Percentiles rank a stretch among this genome's conserved stretches.
phyloP scores from a whole-genome alignment of 495 filamentous ascomycete species.

The Daldinia concentrica region DNA sequence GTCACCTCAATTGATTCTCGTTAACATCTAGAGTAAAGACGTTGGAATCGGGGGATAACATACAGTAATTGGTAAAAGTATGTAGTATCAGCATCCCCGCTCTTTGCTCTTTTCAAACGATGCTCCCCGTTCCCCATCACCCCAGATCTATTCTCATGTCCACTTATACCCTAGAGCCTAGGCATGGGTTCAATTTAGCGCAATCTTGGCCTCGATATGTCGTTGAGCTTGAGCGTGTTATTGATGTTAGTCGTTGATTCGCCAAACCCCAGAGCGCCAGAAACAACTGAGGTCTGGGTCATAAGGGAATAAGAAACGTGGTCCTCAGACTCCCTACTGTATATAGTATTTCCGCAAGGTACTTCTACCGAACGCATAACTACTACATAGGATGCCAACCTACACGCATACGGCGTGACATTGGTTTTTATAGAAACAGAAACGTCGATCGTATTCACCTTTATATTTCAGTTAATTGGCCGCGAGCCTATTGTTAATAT shows the following conservation, averaged over 20 bases:
- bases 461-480: slow-evolving; percentile 9
- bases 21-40: background rate
- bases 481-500: background rate
- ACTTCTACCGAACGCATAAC: background rate
- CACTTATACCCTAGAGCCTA: background rate
- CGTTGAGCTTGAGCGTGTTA: background rate
- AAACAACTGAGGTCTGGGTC: slow-evolving; percentile 3
- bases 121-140: slow-evolving; percentile 24
- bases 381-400: background rate
- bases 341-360: slow-evolving; percentile 1
- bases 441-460: slow-evolving; percentile 8
- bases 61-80: slow-evolving; percentile 34
- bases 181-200: background rate
- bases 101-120: slow-evolving; percentile 22
- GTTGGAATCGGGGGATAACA: slow-evolving; percentile 13
- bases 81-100: slow-evolving; percentile 29
- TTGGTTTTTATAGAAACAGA: slow-evolving; percentile 4
- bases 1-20: slow-evolving; percentile 7
- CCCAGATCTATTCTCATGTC: slow-evolving; percentile 21
- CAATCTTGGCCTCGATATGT: background rate
- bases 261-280: background rate
- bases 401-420: background rate
- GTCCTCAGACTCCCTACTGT: background rate
- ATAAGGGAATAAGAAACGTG: slow-evolving; percentile 15
- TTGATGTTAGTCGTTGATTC: background rate